phyloP scores from a whole-genome alignment of 1,139 yeast genomes.

The Candida sp. region DNA sequence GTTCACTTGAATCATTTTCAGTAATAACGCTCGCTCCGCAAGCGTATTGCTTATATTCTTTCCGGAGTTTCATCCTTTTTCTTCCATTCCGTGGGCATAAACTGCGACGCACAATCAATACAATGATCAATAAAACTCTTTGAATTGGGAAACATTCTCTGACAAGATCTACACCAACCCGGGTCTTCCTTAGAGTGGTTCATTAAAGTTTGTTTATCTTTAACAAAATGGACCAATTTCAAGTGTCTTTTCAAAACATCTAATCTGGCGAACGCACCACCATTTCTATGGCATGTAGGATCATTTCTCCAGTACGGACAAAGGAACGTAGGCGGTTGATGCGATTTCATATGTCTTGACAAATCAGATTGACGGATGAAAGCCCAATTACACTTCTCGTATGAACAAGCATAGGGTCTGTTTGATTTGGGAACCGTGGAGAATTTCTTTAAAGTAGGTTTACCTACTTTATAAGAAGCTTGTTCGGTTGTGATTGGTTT shows the following conservation, averaged over 20 bases:
- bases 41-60: no score
- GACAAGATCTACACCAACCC: slow-evolving; percentile 67
- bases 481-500: neutral
- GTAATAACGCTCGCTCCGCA: no score
- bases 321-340: slow-evolving; percentile 58
- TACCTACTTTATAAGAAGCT: neutral
- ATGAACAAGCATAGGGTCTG: slow-evolving; percentile 43
- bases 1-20: no score
- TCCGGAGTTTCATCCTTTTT: slow-evolving; percentile 3
- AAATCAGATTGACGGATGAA: slow-evolving; percentile 66
- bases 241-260: slow-evolving; percentile 72
- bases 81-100: slow-evolving; percentile 27
- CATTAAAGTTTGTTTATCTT: slow-evolving; percentile 31
- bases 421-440: slow-evolving; percentile 1
- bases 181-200: slow-evolving; percentile 36
- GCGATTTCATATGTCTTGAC: slow-evolving; percentile 63
- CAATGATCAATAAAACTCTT: slow-evolving; percentile 66
- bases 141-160: slow-evolving; percentile 52
- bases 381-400: slow-evolving; percentile 60
- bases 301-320: slow-evolving; percentile 72
- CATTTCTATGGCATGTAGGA: slow-evolving; percentile 68
- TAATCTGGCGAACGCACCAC: slow-evolving; percentile 66
- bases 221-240: slow-evolving; percentile 61
- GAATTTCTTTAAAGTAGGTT: slow-evolving; percentile 2
- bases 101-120: slow-evolving; percentile 51